Conservation (phyloP, 2,329 filamentous ascomycete species). For the Mycosphaerelloides madeirae region DNA sequence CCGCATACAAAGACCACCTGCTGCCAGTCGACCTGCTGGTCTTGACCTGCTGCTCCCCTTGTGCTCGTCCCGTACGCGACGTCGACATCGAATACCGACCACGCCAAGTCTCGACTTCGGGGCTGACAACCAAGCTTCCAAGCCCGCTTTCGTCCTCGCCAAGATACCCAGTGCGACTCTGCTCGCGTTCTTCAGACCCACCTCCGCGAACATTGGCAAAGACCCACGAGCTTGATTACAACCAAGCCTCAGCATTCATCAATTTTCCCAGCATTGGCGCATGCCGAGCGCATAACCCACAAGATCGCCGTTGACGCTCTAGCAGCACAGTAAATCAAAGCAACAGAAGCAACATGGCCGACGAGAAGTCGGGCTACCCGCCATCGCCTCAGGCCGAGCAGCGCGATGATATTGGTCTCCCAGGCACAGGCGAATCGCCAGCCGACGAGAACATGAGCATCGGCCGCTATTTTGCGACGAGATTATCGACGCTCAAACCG, state of each 20-base stretch:
- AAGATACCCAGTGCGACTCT: too few relatives aligned
- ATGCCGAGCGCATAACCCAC: neutral
- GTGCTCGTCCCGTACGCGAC: too few relatives aligned
- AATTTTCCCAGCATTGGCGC: neutral
- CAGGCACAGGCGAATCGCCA: neutral
- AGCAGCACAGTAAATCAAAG: neutral
- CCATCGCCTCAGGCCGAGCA: slow-evolving; percentile 8
- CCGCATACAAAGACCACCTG: too few relatives aligned
- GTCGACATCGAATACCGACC: too few relatives aligned
- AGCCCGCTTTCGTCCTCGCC: too few relatives aligned
- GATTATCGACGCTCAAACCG: slow-evolving; percentile 52
- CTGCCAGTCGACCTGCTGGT: too few relatives aligned
- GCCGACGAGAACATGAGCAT: slow-evolving; percentile 33
- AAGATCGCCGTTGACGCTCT: neutral
- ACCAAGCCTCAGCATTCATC: neutral
- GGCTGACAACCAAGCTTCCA: too few relatives aligned
- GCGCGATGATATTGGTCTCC: slow-evolving; percentile 11
- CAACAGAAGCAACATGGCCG: slow-evolving; percentile 8
- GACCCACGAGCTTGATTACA: neutral
- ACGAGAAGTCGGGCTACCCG: slow-evolving; percentile 9
- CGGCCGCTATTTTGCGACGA: slow-evolving; percentile 49
- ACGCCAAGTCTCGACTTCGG: too few relatives aligned
- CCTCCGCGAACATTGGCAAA: too few relatives aligned
- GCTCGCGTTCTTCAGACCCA: too few relatives aligned
- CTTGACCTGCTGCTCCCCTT: too few relatives aligned